phyloP scores from a whole-genome alignment of 495 filamentous ascomycete species.

The Evernia prunastri region DNA sequence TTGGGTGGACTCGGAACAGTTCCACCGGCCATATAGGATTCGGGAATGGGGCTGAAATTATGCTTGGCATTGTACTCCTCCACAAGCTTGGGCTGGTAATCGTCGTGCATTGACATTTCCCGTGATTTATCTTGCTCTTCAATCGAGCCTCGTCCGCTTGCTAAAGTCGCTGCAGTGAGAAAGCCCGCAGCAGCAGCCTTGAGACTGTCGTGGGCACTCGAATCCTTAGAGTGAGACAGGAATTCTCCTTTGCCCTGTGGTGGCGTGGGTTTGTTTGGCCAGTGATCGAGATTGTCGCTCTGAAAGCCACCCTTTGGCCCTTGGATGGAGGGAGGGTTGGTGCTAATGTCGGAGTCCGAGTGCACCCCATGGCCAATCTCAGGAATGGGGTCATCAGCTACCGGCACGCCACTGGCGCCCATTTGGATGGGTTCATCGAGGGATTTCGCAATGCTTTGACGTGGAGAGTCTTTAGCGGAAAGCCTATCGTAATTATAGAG shows the following conservation, averaged over 20 bases:
- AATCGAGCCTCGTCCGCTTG: slow-evolving; percentile 11
- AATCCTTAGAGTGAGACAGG: slow-evolving; percentile 39
- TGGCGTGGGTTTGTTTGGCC: slow-evolving; percentile 47
- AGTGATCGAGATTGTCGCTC: slow-evolving; percentile 44
- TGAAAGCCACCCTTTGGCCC: slow-evolving; percentile 54
- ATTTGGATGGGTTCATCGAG: slow-evolving; percentile 51
- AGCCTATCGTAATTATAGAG: slow-evolving; percentile 15
- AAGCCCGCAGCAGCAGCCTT: slow-evolving; percentile 25
- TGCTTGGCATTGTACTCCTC: slow-evolving; percentile 36
- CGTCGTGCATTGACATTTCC: slow-evolving; percentile 28
- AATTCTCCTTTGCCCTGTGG: slow-evolving; percentile 40
- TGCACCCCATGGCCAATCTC: slow-evolving; percentile 54
- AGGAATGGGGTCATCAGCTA: slow-evolving; percentile 50
- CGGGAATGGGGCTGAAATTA: slow-evolving; percentile 30
- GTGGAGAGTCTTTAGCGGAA: slow-evolving; percentile 53
- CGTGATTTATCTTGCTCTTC: slow-evolving; percentile 18
- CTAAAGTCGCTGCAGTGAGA: slow-evolving; percentile 23
- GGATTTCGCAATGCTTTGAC: slow-evolving; percentile 66
- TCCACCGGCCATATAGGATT: slow-evolving; percentile 32
- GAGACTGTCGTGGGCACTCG: slow-evolving; percentile 26
- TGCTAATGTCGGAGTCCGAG: slow-evolving; percentile 65
- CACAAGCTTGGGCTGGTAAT: slow-evolving; percentile 31
- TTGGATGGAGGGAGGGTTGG: slow-evolving; percentile 71
- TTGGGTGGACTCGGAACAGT: slow-evolving; percentile 46
- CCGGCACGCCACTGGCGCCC: slow-evolving; percentile 53